These are phyloP conservation scores for Colletotrichum horii DNA, from an alignment of 2,329 filamentous ascomycete species.

Conservation along the genomic window DNA sequence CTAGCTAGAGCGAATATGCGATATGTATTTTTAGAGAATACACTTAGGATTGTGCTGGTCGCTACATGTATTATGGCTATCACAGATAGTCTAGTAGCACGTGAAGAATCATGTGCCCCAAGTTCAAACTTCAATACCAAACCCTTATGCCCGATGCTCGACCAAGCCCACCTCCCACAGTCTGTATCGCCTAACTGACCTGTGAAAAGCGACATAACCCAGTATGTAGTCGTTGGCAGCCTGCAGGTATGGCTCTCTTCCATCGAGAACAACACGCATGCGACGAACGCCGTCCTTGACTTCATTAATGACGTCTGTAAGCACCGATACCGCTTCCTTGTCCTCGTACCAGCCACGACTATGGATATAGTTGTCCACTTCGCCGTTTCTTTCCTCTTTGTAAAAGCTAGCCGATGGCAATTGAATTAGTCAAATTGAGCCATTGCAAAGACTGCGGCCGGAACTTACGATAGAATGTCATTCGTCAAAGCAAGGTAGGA, in stretches of 20 bases:
- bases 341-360: background rate
- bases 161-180: background rate
- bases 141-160: background rate
- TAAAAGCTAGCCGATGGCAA: background rate
- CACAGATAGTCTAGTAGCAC: background rate
- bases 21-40: no score
- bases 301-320: background rate
- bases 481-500: background rate
- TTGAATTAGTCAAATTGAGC: background rate
- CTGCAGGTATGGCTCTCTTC: background rate
- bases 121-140: background rate
- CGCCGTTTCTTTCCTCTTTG: background rate
- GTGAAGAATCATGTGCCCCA: accelerated
- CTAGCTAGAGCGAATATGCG: no score
- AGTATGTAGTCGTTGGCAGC: background rate
- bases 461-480: background rate
- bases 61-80: no score
- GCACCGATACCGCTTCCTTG: background rate
- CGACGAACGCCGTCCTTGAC: background rate
- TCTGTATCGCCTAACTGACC: background rate
- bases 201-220: background rate
- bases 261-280: background rate
- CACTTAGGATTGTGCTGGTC: no score
- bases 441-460: no score
- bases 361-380: background rate